Percentiles rank a stretch among this genome's conserved stretches.
phyloP scores from a whole-genome alignment of 495 filamentous ascomycete species.

The Neurospora hispaniola region DNA sequence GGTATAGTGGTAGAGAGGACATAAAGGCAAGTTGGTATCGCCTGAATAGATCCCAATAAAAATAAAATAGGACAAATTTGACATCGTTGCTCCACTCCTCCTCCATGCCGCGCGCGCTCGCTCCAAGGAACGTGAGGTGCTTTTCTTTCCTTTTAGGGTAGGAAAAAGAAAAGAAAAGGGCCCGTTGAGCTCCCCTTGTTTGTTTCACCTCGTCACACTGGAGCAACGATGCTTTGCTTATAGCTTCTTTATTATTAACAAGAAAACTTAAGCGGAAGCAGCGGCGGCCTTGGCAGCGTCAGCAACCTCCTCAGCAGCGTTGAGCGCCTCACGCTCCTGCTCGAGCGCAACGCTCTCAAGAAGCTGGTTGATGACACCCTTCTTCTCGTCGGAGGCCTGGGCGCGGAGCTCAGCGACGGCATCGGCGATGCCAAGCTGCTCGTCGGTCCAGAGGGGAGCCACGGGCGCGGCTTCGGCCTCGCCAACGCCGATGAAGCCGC shows the following conservation, averaged over 20 bases:
- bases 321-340: conserved; percentile 14
- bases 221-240: not conserved
- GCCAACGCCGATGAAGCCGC: conserved; percentile 90
- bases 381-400: conserved; percentile 7
- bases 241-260: too few species aligned
- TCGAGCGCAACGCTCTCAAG: conserved; percentile 16
- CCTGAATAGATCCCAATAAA: not conserved
- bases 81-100: not conserved
- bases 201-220: not conserved
- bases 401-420: conserved; percentile 41
- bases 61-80: not conserved
- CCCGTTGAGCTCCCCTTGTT: conserved; percentile 7
- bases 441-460: conserved; percentile 71
- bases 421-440: conserved; percentile 64
- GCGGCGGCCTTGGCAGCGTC: conserved; percentile 10
- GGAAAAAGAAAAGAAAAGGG: not conserved
- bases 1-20: not conserved
- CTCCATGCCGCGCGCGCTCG: not conserved
- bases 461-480: conserved; percentile 45
- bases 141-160: conserved; percentile 1
- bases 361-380: conserved; percentile 25
- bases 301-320: conserved; percentile 16
- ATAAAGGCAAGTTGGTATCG: not conserved
- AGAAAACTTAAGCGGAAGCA: not conserved
- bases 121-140: conserved; percentile 9